phyloP scores from a whole-genome alignment of 2,329 filamentous ascomycete species.

The Tolypocladium endophyticum region DNA sequence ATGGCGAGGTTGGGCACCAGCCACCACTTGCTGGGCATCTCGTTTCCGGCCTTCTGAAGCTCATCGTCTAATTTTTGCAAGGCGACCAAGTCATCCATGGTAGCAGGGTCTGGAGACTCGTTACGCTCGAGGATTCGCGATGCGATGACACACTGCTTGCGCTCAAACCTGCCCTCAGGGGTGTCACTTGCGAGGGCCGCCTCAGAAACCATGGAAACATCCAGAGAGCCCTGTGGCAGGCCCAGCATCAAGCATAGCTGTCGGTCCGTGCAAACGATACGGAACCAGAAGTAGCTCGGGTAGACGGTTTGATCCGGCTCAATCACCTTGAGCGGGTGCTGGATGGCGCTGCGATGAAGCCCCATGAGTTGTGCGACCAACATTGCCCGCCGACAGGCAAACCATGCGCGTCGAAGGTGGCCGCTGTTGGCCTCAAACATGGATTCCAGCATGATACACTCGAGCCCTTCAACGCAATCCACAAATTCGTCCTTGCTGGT shows the following conservation, averaged over 20 bases:
- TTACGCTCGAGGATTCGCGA: constrained; percentile 9
- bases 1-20: constrained; percentile 13
- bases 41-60: constrained; percentile 17
- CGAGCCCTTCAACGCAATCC: constrained; percentile 33
- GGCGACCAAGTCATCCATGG: not conserved
- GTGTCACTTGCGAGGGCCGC: constrained; percentile 9
- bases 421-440: constrained; percentile 36
- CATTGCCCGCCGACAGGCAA: constrained; percentile 17
- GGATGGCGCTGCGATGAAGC: constrained; percentile 4
- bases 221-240: constrained; percentile 19
- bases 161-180: constrained; percentile 18
- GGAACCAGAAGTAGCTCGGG: constrained; percentile 22
- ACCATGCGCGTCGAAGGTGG: constrained; percentile 33
- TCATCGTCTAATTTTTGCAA: constrained; percentile 11
- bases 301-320: not conserved
- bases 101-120: constrained; percentile 10
- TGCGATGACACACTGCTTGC: not conserved
- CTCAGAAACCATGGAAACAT: constrained; percentile 10
- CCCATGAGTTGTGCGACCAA: constrained; percentile 13
- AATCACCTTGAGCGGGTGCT: not conserved
- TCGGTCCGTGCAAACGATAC: constrained; percentile 25
- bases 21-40: constrained; percentile 26
- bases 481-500: constrained; percentile 35
- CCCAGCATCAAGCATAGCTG: constrained; percentile 28
- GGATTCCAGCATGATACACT: constrained; percentile 38